Conservation (phyloP, 805 yeast species). For the Ogataea kodamae region DNA sequence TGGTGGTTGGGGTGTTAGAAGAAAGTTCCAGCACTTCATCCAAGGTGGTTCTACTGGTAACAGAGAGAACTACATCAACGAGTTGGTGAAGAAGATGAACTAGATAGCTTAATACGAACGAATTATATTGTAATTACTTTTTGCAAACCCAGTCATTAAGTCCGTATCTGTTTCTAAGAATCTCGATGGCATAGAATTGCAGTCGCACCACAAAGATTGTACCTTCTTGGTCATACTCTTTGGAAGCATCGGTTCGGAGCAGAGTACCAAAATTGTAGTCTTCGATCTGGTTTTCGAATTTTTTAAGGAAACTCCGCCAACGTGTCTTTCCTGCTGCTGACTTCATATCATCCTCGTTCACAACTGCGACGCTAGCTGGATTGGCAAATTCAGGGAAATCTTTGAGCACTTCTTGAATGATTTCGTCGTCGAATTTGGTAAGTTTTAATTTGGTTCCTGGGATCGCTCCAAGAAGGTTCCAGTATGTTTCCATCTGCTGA, state of each 20-base stretch:
- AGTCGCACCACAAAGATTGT: conserved; percentile 90
- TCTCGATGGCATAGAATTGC: conserved; percentile 93
- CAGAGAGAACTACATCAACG: conserved; percentile 95
- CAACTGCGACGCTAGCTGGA: conserved; percentile 49
- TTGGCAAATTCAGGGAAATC: conserved; percentile 87
- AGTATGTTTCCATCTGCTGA: conserved; percentile 90
- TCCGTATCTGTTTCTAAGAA: conserved; percentile 86
- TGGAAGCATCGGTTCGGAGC: conserved; percentile 66
- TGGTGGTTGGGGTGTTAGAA: conserved; percentile 96
- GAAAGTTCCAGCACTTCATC: conserved; percentile 96
- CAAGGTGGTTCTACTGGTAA: conserved; percentile 99
- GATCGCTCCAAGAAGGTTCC: conserved; percentile 69
- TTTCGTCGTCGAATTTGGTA: conserved; percentile 70
- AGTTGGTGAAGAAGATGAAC: conserved; percentile 91
- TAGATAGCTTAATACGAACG: conserved; percentile 36
- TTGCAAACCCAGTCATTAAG: conserved; percentile 83
- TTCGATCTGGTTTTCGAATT: conserved; percentile 74
- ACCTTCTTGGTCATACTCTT: conserved; percentile 76
- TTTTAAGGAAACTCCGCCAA: conserved; percentile 87
- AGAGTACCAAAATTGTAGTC: conserved; percentile 96
- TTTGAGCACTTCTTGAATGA: conserved; percentile 53
- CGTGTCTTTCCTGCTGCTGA: conserved; percentile 71
- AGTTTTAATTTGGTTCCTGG: conserved; percentile 78
- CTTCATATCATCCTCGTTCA: conserved; percentile 81
- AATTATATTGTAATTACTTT: conserved; percentile 17